Percentiles rank a stretch among this genome's conserved stretches.
phyloP scores from a whole-genome alignment of 495 filamentous ascomycete species.

The Podospora didyma region DNA sequence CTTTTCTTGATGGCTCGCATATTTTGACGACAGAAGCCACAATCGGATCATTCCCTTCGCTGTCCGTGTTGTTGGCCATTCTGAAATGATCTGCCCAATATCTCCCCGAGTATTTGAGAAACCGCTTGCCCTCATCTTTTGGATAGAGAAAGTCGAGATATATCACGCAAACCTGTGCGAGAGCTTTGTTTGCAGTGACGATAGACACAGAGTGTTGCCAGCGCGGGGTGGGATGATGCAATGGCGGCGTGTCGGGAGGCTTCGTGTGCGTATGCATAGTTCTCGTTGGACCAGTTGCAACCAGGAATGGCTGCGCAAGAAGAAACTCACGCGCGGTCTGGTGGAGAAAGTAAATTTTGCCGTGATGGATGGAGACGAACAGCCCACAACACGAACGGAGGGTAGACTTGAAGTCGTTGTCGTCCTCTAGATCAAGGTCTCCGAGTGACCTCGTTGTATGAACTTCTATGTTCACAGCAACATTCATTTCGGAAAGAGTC shows the following conservation, averaged over 20 bases:
- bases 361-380: constrained; percentile 18
- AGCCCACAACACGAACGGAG: constrained; percentile 20
- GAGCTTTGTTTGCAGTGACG: too few species aligned
- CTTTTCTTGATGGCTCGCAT: too few species aligned
- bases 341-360: constrained; percentile 25
- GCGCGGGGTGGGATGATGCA: background rate
- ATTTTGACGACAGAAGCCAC: too few species aligned
- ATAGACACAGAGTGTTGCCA: too few species aligned
- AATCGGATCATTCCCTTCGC: too few species aligned
- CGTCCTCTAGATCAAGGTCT: constrained; percentile 17
- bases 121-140: too few species aligned
- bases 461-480: constrained; percentile 11
- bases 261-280: background rate
- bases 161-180: too few species aligned
- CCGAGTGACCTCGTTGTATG: too few species aligned
- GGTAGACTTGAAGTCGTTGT: constrained; percentile 7
- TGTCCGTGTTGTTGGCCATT: too few species aligned
- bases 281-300: background rate
- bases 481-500: constrained; percentile 10
- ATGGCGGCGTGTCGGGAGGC: background rate
- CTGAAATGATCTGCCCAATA: too few species aligned
- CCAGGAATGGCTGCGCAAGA: background rate
- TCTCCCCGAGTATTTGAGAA: too few species aligned
- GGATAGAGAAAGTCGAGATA: too few species aligned
- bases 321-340: constrained; percentile 30